Conservation (phyloP, 495 filamentous ascomycete species). For the Filosporella fistucella region DNA sequence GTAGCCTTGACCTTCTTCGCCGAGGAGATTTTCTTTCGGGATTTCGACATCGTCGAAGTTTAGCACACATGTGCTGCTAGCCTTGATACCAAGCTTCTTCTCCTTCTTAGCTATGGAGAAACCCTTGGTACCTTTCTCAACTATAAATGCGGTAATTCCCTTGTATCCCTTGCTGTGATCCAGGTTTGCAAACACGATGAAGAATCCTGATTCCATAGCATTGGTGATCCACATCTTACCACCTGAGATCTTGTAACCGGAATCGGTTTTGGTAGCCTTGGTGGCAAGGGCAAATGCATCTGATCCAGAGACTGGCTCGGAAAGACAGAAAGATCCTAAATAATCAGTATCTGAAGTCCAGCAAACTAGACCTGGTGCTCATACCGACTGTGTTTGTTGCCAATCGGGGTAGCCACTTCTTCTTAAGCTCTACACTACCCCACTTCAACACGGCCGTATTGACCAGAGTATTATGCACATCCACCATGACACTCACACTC, state of each 20-base stretch:
- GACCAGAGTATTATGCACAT: slow-evolving; percentile 97
- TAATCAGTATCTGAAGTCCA: too few species aligned
- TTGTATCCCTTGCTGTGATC: slow-evolving; percentile 85
- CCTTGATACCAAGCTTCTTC: slow-evolving; percentile 96
- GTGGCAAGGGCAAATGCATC: slow-evolving; percentile 96
- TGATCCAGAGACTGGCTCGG: slow-evolving; percentile 87
- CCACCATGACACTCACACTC: slow-evolving; percentile 86
- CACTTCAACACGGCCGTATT: slow-evolving; percentile 91
- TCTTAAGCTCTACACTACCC: slow-evolving; percentile 67
- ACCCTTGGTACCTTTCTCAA: slow-evolving; percentile 83
- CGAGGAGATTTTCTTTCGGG: slow-evolving; percentile 80
- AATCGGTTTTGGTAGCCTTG: slow-evolving; percentile 67
- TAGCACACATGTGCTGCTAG: slow-evolving; percentile 92
- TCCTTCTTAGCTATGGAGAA: slow-evolving; percentile 99
- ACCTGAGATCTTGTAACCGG: slow-evolving; percentile 82
- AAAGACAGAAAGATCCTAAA: slow-evolving; percentile 92
- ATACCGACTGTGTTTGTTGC: slow-evolving; percentile 86
- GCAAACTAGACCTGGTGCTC: too few species aligned
- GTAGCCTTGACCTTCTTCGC: slow-evolving; percentile 87
- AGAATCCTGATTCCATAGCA: slow-evolving; percentile 86
- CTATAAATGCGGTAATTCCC: slow-evolving; percentile 93
- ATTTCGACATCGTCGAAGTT: slow-evolving; percentile 97
- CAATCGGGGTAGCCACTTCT: slow-evolving; percentile 80
- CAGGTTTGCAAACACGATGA: slow-evolving; percentile 96
- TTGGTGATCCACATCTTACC: slow-evolving; percentile 99